A percentile compares a stretch with the other conserved stretches of the same genome.
Evolutionary conservation across 2,329 filamentous ascomycete species (phyloP).

Genomic region (Monosporascus sp.): DNA sequence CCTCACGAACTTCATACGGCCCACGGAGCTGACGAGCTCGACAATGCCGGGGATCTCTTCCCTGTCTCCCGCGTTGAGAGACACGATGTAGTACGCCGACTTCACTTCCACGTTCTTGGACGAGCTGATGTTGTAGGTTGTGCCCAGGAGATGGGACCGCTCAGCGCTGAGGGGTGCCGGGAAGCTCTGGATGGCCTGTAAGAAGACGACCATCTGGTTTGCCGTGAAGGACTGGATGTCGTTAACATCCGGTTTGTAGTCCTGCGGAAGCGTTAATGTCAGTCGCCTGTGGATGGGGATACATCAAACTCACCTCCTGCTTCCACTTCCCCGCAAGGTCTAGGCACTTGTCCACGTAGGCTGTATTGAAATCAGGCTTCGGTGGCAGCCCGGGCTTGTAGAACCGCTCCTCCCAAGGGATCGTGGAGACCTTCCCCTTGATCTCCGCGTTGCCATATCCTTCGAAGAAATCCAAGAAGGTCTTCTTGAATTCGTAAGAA

Average conservation of each 20-base stretch:
- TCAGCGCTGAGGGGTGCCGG: constrained; percentile 57
- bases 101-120: constrained; percentile 85
- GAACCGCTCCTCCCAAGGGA: constrained; percentile 90
- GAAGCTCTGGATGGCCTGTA: constrained; percentile 72
- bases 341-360: constrained; percentile 81
- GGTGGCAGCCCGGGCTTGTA: constrained; percentile 84
- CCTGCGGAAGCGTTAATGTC: constrained; percentile 28
- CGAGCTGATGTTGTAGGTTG: constrained; percentile 66
- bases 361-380: constrained; percentile 88
- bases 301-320: constrained; percentile 40
- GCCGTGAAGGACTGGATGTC: constrained; percentile 74
- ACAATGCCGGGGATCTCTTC: constrained; percentile 66
- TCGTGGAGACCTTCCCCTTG: constrained; percentile 59
- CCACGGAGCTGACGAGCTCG: constrained; percentile 73
- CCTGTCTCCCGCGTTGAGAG: constrained; percentile 67
- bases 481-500: constrained; percentile 89
- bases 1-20: constrained; percentile 95
- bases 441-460: constrained; percentile 57
- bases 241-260: constrained; percentile 57
- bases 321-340: constrained; percentile 79
- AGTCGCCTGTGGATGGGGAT: constrained; percentile 5
- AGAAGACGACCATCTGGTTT: constrained; percentile 88
- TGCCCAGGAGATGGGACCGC: constrained; percentile 67
- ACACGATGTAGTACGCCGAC: constrained; percentile 73
- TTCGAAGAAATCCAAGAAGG: constrained; percentile 79